These are phyloP conservation scores for Fusarium penzigii DNA, from an alignment of 2,329 filamentous ascomycete genomes.

Conservation along the genomic window DNA sequence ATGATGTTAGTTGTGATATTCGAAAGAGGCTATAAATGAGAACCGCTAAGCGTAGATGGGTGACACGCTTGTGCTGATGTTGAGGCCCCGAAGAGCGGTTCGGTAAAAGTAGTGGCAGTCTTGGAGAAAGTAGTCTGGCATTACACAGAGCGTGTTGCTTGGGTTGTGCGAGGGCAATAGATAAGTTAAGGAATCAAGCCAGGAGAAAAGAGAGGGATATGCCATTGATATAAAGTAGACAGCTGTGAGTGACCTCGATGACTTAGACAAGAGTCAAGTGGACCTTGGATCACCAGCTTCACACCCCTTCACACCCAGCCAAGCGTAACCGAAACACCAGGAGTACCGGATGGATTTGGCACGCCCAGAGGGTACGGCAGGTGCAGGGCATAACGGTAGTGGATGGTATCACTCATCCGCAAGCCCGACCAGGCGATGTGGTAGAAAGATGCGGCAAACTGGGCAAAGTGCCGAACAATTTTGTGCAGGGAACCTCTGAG, in stretches of 20 bases:
- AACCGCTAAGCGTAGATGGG: constrained; percentile 66
- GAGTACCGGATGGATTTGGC: constrained; percentile 7
- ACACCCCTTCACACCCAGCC: constrained; percentile 20
- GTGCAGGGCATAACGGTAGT: constrained; percentile 6
- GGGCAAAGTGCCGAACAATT: constrained; percentile 22
- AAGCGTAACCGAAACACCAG: constrained; percentile 18
- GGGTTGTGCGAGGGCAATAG: constrained; percentile 5
- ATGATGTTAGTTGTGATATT: constrained; percentile 34
- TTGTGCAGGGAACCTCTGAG: constrained; percentile 19
- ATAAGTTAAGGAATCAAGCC: constrained; percentile 6
- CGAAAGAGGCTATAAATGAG: constrained; percentile 5
- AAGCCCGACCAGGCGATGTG: constrained; percentile 21
- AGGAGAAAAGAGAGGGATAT: constrained; percentile 19
- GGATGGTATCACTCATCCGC: constrained; percentile 23
- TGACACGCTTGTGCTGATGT: constrained; percentile 76
- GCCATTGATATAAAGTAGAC: constrained; percentile 29
- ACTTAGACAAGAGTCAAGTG: constrained; percentile 34
- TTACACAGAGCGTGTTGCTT: constrained; percentile 48
- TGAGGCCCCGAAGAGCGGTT: constrained; percentile 83
- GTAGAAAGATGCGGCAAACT: constrained; percentile 4
- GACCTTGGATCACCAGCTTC: constrained; percentile 25
- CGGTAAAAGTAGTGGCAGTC: constrained; percentile 94
- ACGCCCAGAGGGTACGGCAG: constrained; percentile 17
- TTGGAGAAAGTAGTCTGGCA: constrained; percentile 81
- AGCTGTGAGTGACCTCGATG: constrained; percentile 25